These are phyloP conservation scores for Leccinum sublutescens DNA, from an alignment of 768 basidiomycete species.

Conservation along the genomic window DNA sequence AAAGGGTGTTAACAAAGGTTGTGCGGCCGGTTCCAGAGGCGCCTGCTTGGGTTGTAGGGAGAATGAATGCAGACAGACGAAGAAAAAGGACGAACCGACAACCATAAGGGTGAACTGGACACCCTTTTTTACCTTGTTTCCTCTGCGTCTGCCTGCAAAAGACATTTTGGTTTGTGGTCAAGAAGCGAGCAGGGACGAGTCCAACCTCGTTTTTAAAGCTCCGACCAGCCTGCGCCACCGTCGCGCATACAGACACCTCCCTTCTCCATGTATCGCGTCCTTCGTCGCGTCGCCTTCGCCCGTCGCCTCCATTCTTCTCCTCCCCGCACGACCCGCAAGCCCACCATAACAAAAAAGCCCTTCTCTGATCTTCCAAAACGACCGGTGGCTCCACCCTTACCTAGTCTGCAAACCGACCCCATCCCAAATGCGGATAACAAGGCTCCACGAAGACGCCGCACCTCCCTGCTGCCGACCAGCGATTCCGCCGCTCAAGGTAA, in stretches of 20 bases:
- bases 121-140: constrained; percentile 98
- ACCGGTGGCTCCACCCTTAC: constrained; percentile 12
- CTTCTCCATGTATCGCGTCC: constrained; percentile 4
- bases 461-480: neutral
- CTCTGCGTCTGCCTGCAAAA: constrained; percentile 81
- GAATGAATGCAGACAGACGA: neutral
- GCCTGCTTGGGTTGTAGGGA: constrained; percentile 50
- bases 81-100: constrained; percentile 65
- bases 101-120: constrained; percentile 98
- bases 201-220: constrained; percentile 34
- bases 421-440: neutral
- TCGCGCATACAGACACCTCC: constrained; percentile 27
- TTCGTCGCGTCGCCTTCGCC: constrained; percentile 12
- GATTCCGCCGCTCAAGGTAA: constrained; percentile 9
- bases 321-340: neutral
- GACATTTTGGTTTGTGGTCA: constrained; percentile 56
- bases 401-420: neutral
- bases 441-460: neutral
- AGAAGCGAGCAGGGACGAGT: constrained; percentile 32
- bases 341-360: constrained; percentile 46
- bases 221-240: constrained; percentile 33
- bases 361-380: constrained; percentile 56
- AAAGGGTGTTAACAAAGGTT: constrained; percentile 99
- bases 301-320: constrained; percentile 13
- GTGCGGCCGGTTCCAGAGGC: constrained; percentile 97